These are phyloP conservation scores for Anethum foeniculum DNA, from an alignment of 140 eudicot species.

Conservation along the genomic window DNA sequence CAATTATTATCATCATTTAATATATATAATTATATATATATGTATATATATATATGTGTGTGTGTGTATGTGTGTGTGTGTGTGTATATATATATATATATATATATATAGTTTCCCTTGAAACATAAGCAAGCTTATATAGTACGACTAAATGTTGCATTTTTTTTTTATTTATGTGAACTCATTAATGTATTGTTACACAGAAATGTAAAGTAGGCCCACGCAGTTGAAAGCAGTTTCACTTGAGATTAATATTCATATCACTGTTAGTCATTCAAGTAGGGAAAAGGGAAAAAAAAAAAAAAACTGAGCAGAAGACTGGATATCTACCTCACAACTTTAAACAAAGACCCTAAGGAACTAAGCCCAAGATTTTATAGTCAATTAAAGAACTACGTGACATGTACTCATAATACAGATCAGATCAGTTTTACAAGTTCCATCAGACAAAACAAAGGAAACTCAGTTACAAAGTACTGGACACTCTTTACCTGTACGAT, in stretches of 20 bases:
- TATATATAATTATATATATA: neutral
- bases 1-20: neutral
- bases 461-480: neutral
- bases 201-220: neutral
- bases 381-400: neutral
- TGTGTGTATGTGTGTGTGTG: too few relatives aligned
- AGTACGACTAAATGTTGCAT: neutral
- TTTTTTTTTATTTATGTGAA: neutral
- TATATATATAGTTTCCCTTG: neutral
- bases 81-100: neutral
- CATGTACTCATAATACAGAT: neutral
- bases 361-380: neutral
- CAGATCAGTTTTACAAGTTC: neutral
- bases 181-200: neutral
- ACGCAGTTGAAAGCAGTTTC: neutral
- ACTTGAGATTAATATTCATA: neutral
- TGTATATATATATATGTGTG: too few relatives aligned
- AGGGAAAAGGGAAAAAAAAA: neutral
- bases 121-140: neutral
- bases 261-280: neutral
- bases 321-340: neutral
- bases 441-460: neutral
- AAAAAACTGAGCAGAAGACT: neutral
- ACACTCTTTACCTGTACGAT: conserved; percentile 73
- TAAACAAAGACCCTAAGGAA: neutral